Conservation (phyloP, 805 yeast species). For the Saccharomycopsis fibuligera region DNA sequence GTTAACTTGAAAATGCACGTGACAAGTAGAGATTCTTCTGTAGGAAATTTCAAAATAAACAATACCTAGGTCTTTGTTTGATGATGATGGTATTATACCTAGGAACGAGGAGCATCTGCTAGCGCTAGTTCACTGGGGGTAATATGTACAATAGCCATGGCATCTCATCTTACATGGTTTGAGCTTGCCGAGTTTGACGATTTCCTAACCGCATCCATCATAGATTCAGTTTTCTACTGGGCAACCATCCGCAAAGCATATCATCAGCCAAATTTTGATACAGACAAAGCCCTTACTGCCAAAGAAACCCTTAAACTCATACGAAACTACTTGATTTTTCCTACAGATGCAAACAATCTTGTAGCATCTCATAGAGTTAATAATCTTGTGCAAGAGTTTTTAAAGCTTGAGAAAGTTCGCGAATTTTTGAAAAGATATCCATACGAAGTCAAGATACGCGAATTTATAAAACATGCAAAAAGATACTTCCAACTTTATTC, state of each 20-base stretch:
- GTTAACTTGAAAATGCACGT: no score
- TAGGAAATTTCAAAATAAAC: no score
- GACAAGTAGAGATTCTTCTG: no score
- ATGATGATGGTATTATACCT: no score
- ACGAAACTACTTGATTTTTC: slow-evolving; percentile 16
- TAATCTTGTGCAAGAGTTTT: slow-evolving; percentile 26
- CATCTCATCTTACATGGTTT: slow-evolving; percentile 23
- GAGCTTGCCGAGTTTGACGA: slow-evolving; percentile 28
- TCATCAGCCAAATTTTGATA: slow-evolving; percentile 1
- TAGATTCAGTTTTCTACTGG: slow-evolving; percentile 27
- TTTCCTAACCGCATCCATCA: slow-evolving; percentile 26
- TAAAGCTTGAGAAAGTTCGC: slow-evolving; percentile 24
- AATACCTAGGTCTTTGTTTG: no score
- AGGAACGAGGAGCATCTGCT: no score
- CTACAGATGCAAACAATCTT: slow-evolving; percentile 6
- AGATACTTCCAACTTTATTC: slow-evolving; percentile 33
- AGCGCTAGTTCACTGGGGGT: no score
- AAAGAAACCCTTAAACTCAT: slow-evolving; percentile 9
- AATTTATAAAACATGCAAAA: slow-evolving; percentile 32
- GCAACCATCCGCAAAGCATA: slow-evolving; percentile 25
- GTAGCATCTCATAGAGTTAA: slow-evolving; percentile 17
- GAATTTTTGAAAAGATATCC: slow-evolving; percentile 26
- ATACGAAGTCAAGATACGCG: slow-evolving; percentile 23
- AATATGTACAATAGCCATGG: no score
- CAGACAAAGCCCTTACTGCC: slow-evolving; percentile 14